phyloP scores from a whole-genome alignment of 306 rosid species.

The Macrotyloma uniflorum region DNA sequence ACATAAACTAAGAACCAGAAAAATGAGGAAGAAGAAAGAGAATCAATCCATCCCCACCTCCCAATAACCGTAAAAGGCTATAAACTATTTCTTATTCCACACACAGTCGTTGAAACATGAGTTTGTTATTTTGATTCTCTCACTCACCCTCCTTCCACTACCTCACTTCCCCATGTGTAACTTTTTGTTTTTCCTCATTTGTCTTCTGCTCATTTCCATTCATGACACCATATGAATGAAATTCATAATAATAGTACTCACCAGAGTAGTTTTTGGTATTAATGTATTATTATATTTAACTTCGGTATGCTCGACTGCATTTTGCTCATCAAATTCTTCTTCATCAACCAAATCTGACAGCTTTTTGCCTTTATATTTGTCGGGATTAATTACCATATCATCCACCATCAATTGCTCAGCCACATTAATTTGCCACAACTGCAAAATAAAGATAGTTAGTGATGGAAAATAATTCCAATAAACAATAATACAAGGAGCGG shows the following conservation, averaged over 20 bases:
- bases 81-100: too few species aligned
- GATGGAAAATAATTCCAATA: slow-evolving; percentile 13
- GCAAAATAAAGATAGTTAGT: slow-evolving; percentile 43
- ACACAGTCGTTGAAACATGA: too few species aligned
- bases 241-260: slow-evolving; percentile 45
- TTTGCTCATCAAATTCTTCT: slow-evolving; percentile 82
- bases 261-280: slow-evolving; percentile 73
- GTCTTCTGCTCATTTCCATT: too few species aligned
- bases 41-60: too few species aligned
- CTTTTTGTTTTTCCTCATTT: too few species aligned
- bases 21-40: too few species aligned
- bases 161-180: too few species aligned
- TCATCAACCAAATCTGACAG: slow-evolving; percentile 69
- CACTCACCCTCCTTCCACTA: too few species aligned
- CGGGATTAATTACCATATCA: slow-evolving; percentile 82
- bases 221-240: slow-evolving; percentile 15
- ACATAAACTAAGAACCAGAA: too few species aligned
- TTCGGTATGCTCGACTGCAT: slow-evolving; percentile 68
- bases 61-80: too few species aligned
- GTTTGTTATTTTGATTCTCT: too few species aligned
- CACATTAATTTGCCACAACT: slow-evolving; percentile 95
- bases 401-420: slow-evolving; percentile 92
- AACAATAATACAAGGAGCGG: slow-evolving; percentile 9
- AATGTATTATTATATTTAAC: slow-evolving; percentile 66
- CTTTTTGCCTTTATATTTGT: slow-evolving; percentile 74